phyloP scores from a whole-genome alignment of 163 green algal genomes.

The Volvox carteri region DNA sequence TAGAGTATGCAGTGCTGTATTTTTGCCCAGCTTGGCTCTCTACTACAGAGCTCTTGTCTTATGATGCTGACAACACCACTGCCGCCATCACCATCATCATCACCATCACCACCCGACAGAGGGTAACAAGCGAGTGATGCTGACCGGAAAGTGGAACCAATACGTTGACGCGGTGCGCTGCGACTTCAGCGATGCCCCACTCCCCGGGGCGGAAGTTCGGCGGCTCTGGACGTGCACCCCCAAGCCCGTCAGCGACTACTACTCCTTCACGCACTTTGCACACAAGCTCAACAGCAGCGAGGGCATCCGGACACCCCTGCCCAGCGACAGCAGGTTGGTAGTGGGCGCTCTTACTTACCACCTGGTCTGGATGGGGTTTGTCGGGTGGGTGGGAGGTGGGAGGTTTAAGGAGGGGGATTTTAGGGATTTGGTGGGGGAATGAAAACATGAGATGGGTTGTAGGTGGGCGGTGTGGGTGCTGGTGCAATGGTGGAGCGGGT shows the following conservation, averaged over 20 bases:
- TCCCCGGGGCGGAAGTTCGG: constrained; percentile 60
- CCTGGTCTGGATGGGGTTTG: too few relatives aligned
- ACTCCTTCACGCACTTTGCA: constrained; percentile 93
- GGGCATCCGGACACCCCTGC: constrained; percentile 68
- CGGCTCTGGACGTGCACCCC: constrained; percentile 86
- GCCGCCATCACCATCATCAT: too few relatives aligned
- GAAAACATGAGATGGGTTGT: too few relatives aligned
- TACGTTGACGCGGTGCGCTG: constrained; percentile 85
- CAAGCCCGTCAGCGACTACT: constrained; percentile 92
- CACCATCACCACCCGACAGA: too few relatives aligned
- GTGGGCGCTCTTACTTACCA: background rate
- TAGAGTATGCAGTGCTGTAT: too few relatives aligned
- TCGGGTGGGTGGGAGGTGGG: background rate
- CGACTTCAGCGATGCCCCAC: constrained; percentile 77
- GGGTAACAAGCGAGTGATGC: constrained; percentile 61
- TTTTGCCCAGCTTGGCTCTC: too few relatives aligned
- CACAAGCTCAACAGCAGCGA: constrained; percentile 86
- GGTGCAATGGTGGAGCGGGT: too few relatives aligned
- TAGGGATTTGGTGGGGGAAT: too few relatives aligned
- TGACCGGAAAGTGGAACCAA: constrained; percentile 94
- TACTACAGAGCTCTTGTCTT: too few relatives aligned
- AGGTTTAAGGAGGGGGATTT: too few relatives aligned
- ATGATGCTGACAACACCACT: too few relatives aligned
- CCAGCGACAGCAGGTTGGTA: constrained; percentile 84
- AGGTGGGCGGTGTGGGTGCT: too few relatives aligned